Evolutionary conservation across 2,329 filamentous ascomycete genomes (phyloP).

Genomic region (Trichoderma sp.): DNA sequence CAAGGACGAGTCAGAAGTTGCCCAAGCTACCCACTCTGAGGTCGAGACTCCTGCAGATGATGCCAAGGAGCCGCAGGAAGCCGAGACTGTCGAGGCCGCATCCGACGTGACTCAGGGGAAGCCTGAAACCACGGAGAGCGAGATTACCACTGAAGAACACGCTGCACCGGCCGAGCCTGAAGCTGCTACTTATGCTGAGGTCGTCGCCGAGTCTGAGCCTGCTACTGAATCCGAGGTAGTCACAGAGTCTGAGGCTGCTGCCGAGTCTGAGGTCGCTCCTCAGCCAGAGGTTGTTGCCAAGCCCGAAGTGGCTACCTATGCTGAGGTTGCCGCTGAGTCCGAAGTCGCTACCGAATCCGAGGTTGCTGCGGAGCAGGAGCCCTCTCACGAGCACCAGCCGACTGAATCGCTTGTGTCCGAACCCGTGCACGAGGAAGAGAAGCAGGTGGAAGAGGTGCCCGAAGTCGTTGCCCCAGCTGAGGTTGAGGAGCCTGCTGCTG

Average conservation of each 20-base stretch:
- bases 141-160: conserved; percentile 15
- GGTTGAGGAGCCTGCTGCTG: conserved; percentile 8
- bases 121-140: conserved; percentile 15
- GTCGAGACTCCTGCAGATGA: too few species aligned
- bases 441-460: conserved; percentile 7
- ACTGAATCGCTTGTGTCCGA: conserved; percentile 17
- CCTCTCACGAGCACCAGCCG: conserved; percentile 2
- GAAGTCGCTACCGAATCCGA: conserved; percentile 2
- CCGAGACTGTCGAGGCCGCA: conserved; percentile 24
- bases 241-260: neutral
- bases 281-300: conserved; percentile 16
- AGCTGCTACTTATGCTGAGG: conserved; percentile 6
- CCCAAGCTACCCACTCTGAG: too few species aligned
- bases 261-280: conserved; percentile 27
- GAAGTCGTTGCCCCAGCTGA: conserved; percentile 11
- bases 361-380: conserved; percentile 3
- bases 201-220: conserved; percentile 11
- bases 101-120: conserved; percentile 31
- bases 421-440: conserved; percentile 1
- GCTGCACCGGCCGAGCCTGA: conserved; percentile 15
- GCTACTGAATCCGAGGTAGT: conserved; percentile 6
- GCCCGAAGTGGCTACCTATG: neutral
- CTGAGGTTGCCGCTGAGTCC: neutral
- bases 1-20: too few species aligned
- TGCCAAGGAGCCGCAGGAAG: too few species aligned